Evolutionary conservation across 2,329 filamentous ascomycete genomes (phyloP), one percentile per base, ranked within the genome.

Genomic region (Harringtonia aguacate): DNA sequence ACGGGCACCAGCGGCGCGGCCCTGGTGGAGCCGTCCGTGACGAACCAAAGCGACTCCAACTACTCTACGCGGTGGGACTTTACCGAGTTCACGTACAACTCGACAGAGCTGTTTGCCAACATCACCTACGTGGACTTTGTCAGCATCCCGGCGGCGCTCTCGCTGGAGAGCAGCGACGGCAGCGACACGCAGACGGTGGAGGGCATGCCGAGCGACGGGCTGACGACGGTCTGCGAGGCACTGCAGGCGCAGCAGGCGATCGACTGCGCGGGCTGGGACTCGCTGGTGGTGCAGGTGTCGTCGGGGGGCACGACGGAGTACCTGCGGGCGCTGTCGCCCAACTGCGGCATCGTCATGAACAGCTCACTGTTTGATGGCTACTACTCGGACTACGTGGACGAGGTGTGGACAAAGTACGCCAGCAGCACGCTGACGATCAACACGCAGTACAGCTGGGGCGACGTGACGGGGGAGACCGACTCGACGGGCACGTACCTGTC

Each of bases 71-170:
- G 68, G 46, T 86, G 81, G 81, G 73, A 70, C 24, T 86, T 85
- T 56, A 77, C 72, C 63, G 81, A 86, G 60, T 79, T 84, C 53
- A 82, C 79, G 15, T 82, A 73, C 61, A 83, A 83, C 59, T 53
- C 61, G 30, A 55, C 58, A 28, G 69, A 83, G 58, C 61, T 84
- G 6, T 85, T 76, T 55, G 77, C 75, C 52, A 84, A 84, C 53
- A 79, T 89, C 53, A 77, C 71, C 49, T 81, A 83, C 57, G 85
- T 89, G 43, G 84, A 89, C 64, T 89, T 89, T 61, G 73, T 87
- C 48, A 66, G 67, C 52, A 58, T 82, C 52, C 79, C 81, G n/a
- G 70, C 83, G 41, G 70, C 74, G 1, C 67, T 81, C 50, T 57
- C 61, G 47, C 68, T 81, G 37, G 61, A 61, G 44, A 72, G 69